These are phyloP conservation scores for Stagonosporopsis rhizophila DNA, from an alignment of 2,329 filamentous ascomycete genomes.

Conservation along the genomic window DNA sequence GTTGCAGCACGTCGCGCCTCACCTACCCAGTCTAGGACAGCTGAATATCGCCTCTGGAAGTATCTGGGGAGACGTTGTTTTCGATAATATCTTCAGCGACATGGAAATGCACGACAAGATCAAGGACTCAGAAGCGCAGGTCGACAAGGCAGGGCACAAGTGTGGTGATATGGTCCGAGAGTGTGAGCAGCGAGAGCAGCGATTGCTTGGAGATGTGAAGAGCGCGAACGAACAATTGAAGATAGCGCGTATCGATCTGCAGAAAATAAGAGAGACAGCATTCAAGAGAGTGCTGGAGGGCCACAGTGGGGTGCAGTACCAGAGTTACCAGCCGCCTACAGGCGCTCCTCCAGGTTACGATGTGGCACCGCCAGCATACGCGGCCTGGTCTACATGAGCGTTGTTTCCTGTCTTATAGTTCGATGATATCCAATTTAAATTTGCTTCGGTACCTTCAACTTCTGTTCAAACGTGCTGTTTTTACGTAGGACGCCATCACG, in stretches of 20 bases:
- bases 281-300: constrained; percentile 46
- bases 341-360: constrained; percentile 8
- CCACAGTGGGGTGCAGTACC: constrained; percentile 1
- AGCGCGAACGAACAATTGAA: constrained; percentile 43
- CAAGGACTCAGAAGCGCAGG: constrained; percentile 51
- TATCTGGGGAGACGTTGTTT: constrained; percentile 61
- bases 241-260: constrained; percentile 48
- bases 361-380: constrained; percentile 13
- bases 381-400: background rate
- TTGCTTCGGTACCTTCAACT: too few relatives aligned
- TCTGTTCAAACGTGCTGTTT: background rate
- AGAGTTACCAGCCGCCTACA: constrained; percentile 2
- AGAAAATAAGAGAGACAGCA: constrained; percentile 54
- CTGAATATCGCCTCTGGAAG: constrained; percentile 56
- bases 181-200: constrained; percentile 40
- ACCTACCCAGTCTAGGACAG: constrained; percentile 48
- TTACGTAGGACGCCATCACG: background rate
- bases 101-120: constrained; percentile 62
- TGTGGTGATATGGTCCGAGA: constrained; percentile 46
- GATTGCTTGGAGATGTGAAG: constrained; percentile 31
- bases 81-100: constrained; percentile 63
- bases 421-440: background rate
- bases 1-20: constrained; percentile 51
- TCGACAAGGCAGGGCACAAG: constrained; percentile 27
- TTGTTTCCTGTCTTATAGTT: background rate